These are phyloP conservation scores for Fennellomyces sp. DNA, from an alignment of 371 early-diverging fungal species.

Conservation along the genomic window DNA sequence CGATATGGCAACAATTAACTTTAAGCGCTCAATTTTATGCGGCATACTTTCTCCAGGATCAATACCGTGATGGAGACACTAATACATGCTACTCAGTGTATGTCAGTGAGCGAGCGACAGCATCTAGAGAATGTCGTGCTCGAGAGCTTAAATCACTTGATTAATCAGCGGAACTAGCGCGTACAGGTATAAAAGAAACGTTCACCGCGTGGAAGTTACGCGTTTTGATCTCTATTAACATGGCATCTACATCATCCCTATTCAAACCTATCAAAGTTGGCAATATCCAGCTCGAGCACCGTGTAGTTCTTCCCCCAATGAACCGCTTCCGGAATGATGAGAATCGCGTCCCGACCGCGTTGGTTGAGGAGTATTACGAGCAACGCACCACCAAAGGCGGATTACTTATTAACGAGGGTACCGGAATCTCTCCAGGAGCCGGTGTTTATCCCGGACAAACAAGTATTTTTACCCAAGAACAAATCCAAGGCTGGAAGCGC, in stretches of 20 bases:
- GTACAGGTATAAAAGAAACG: background rate
- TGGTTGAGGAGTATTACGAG: constrained; percentile 54
- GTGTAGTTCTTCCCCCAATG: constrained; percentile 58
- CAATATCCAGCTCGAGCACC: constrained; percentile 36
- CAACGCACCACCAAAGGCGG: constrained; percentile 63
- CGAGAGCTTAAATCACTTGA: too few relatives aligned
- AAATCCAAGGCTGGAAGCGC: constrained; percentile 62
- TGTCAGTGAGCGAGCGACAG: too few relatives aligned
- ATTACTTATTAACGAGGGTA: constrained; percentile 62
- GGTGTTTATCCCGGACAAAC: constrained; percentile 40
- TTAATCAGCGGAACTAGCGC: background rate
- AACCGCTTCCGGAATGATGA: constrained; percentile 48
- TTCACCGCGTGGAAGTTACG: background rate
- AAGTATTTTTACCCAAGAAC: constrained; percentile 55
- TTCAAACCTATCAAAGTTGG: constrained; percentile 40
- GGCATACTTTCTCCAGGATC: too few relatives aligned
- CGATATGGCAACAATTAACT: too few relatives aligned
- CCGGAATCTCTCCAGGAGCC: constrained; percentile 45
- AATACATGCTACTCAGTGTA: too few relatives aligned
- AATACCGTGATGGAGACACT: too few relatives aligned
- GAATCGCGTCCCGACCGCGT: constrained; percentile 35
- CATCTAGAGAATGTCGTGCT: too few relatives aligned
- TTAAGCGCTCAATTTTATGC: too few relatives aligned
- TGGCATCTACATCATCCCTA: constrained; percentile 17
- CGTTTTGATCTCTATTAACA: background rate